Conservation (phyloP, 805 yeast genomes). For the Monosporozyma solicola region DNA sequence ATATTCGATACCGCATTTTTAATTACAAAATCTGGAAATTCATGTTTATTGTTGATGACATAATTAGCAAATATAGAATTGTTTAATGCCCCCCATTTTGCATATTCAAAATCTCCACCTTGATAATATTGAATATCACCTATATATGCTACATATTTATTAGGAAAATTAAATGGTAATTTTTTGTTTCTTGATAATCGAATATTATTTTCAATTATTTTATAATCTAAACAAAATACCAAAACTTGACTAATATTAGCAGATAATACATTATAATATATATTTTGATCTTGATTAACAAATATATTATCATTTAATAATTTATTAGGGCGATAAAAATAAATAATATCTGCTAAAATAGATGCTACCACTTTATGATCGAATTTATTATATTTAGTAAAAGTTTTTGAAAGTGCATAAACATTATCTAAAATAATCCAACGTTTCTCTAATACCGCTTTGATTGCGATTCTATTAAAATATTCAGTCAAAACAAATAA, state of each 20-base stretch:
- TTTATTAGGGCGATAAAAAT: no score
- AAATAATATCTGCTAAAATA: no score
- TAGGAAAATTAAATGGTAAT: not conserved
- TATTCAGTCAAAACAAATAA: not conserved
- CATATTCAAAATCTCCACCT: constrained; percentile 1
- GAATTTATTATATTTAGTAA: not conserved
- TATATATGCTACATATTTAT: constrained; percentile 3
- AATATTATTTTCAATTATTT: no score
- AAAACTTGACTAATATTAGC: no score
- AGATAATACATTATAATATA: no score
- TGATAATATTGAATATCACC: constrained; percentile 2
- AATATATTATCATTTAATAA: no score
- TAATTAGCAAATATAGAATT: constrained; percentile 1
- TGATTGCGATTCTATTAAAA: not conserved
- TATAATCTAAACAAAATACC: no score
- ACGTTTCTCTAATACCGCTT: not conserved
- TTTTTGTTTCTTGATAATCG: not conserved
- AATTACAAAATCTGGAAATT: constrained; percentile 1
- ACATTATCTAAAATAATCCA: not conserved
- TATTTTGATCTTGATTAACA: no score
- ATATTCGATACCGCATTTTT: constrained; percentile 9
- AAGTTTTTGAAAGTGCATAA: not conserved
- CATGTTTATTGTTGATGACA: not conserved
- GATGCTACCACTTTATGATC: no score
- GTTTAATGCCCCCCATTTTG: constrained; percentile 1